Evolutionary conservation across 345 rosid species (phyloP), one percentile per base, ranked within the genome.

Genomic region (Eucalyptus camaldulensis): DNA sequence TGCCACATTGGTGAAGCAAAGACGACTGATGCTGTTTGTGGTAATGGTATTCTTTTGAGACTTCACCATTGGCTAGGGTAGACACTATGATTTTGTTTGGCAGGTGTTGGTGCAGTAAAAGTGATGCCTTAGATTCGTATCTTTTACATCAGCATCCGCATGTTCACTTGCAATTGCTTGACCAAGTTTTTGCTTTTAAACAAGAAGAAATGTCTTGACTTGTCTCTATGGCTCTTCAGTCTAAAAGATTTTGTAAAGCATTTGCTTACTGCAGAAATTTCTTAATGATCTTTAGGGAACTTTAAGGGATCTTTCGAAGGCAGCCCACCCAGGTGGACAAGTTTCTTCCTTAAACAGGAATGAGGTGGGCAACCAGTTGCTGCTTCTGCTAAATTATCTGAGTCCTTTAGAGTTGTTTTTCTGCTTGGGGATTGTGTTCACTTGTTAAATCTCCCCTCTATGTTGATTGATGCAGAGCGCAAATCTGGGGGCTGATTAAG

Each of bases 241-340:
- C 54, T 83, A 19, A 49, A 83, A 27, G 25, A 16, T 19, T 24
- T 58, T 51, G 13, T 16, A 51, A 29, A 22, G 83, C 87, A 80
- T 56, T 80, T 54, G 81, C 72, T 37, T 86, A 65, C 56, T 81
- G 53, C 24, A 51, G 49, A 24, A 81, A 33, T 89, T 87, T 13
- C 83, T 87, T 54, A 40, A 65, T 16, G 49, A 13, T 13, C 33
- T 88, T 90, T 93, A 96, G 96, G 97, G 97, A 86, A 92, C 94
- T 76, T 86, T 96, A 89, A 92, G 96, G 92, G 97, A 95, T 87
- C 94, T 95, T 86, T 92, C 95, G 7, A 96, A 93, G 92, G 94
- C 91, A 92, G 87, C 87, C 60, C 95, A 89, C 15, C 83, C 83
- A 76, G 83, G 47, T 76, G 83, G 89, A 76, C 83, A 76, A 76